Base-by-base conservation (phyloP, 257 asterid species). In the Salvia splendens region DNA sequence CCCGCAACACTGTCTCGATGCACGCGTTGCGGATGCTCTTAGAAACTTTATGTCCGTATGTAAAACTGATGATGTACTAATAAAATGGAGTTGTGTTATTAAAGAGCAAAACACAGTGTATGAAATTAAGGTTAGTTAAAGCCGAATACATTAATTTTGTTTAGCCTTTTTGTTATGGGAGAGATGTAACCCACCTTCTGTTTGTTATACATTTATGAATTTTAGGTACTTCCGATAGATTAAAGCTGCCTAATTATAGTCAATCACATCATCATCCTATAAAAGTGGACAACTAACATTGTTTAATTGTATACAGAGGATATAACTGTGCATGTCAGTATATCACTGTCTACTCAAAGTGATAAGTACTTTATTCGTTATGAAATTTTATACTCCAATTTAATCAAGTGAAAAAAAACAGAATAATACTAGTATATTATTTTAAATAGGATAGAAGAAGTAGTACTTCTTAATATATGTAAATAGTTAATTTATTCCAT, bases 161-260 rank as follows among this genome's bases (percentile, higher is more conserved):
- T 42, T 56, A 47, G 76, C 59, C 61, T 61, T 70, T 57, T 46
- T 36, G 42, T 4, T 24, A 52, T 59, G 65, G 15, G 60, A 40
- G 16, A 43, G 24, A 60, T 11, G 60, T 35, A 49, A 52, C 61
- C 50, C 70, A 72, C 57, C 57, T 62, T 55, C 49, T 57, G 30
- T 72, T 72, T 57, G 68, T 63, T 64, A 36, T 38, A 43, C 60
- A 70, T 75, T 62, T 54, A 72, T 76, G 67, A 75, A 42, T 51
- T 50, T 35, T 33, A 24, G 40, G 54, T 41, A 54, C 64, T n/a
- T 36, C 9, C 7, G 3, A 8, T 9, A 51, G 41, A 48, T 69
- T 47, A 35, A 35, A 59, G 12, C 12, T 12, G 14, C 24, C 64
- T 9, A 61, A 51, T 10, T 71, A 28, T 30, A 33, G 64, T 28